Percentiles rank a stretch among this genome's conserved stretches.
Conservation (phyloP, 2,329 filamentous ascomycete species). For the Phialophora macrospora region DNA sequence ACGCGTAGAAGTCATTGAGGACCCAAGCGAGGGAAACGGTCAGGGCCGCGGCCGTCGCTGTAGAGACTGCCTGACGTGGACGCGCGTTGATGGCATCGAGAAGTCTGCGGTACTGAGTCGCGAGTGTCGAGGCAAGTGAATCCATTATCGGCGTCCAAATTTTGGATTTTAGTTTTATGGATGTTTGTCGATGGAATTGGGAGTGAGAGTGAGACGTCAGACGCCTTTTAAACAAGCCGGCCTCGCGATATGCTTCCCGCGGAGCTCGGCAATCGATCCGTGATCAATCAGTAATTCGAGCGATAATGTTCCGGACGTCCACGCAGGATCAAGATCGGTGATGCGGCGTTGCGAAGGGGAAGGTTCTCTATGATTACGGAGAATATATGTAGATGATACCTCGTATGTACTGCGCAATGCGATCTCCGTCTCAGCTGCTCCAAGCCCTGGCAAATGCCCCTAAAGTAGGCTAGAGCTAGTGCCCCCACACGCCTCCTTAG, state of each 20-base stretch:
- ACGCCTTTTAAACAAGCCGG: not conserved
- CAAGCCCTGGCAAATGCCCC: not conserved
- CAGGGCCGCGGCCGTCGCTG: conserved; percentile 20
- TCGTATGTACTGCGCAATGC: not conserved
- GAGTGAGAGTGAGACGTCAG: not conserved
- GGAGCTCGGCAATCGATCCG: not conserved
- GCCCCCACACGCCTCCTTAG: not conserved
- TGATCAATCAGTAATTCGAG: not conserved
- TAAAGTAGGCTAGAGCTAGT: not conserved
- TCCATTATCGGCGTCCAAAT: not conserved
- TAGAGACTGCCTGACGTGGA: conserved; percentile 21
- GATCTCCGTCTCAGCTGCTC: not conserved
- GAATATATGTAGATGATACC: not conserved
- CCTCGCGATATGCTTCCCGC: not conserved
- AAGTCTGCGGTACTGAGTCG: conserved; percentile 21
- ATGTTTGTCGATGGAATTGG: not conserved
- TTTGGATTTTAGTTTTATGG: no score
- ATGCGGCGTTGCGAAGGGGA: not conserved
- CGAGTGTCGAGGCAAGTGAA: conserved; percentile 12
- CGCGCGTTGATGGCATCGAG: conserved; percentile 20
- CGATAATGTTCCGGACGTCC: not conserved
- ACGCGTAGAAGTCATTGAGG: conserved; percentile 32
- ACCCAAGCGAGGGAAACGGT: conserved; percentile 30
- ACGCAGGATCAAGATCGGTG: not conserved
- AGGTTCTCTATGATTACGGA: not conserved